Base-by-base conservation (phyloP, 495 filamentous ascomycete genomes). In the Thozetella sp. region DNA sequence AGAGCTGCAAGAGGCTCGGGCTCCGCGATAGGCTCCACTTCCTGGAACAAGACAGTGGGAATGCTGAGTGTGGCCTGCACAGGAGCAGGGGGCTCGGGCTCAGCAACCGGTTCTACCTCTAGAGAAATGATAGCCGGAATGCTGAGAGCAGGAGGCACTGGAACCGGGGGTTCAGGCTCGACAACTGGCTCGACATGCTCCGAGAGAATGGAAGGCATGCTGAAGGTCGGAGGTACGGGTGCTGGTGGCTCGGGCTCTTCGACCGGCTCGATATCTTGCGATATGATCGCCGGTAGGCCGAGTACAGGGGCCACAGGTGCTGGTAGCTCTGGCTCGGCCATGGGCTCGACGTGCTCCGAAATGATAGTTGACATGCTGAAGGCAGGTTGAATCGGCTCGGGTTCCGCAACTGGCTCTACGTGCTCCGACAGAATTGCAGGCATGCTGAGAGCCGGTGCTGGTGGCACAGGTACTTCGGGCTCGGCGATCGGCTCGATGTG, bases 161-260 rank as follows among this genome's bases (percentile, higher is more conserved):
- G 23, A 40, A 22, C 54, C 30, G 17, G 30, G 22, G 27, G 54
- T 20, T 58, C 59, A 9, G 62, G 65, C 54, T 62, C 65, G 12
- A 34, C 37, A 15, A 63, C 59, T 10, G 67, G 70, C 56, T 73
- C 67, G 19, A 72, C 56, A 24, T 62, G 24, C 55, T 69, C 62
- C 10, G 62, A 30, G 22, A 66, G 58, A 48, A 80, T 63, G 11
- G 59, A 22, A n/a, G 73, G 67, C 53, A 75, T 60, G 48, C 54
- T 62, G 34, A 77, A 63, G 3, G 64, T 23, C 12, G 53, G 59
- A 12, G 60, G 62, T 2, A 57, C 43, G 12, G 58, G 60, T 11
- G 55, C 43, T 3, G 57, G 59, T 6, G 59, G 55, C 53, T 70
- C 65, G n/a, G 68, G 66, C 48, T 68, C 69, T 15, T 59, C 57